Conservation (phyloP, 805 yeast species). For the Scheffersomyces ergatensis region DNA sequence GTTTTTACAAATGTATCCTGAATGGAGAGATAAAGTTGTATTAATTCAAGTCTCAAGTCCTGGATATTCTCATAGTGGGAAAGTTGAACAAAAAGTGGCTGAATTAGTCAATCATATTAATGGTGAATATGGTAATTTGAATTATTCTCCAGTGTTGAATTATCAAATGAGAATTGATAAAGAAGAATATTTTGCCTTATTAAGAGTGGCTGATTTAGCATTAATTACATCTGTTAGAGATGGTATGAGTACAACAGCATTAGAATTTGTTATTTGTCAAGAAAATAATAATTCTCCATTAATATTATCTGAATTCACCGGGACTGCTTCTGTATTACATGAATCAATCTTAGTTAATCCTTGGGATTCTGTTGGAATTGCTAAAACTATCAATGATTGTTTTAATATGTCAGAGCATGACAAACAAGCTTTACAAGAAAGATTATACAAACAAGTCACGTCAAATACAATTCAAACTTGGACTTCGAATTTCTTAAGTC, state of each 20-base stretch:
- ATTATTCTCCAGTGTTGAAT: conserved; percentile 86
- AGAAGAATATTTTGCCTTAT: conserved; percentile 84
- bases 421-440: conserved; percentile 45
- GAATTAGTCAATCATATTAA: conserved; percentile 83
- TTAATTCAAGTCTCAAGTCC: conserved; percentile 91
- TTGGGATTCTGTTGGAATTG: conserved; percentile 94
- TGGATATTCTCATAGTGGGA: conserved; percentile 56
- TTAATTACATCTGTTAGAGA: conserved; percentile 89
- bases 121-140: conserved; percentile 76
- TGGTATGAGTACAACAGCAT: conserved; percentile 93
- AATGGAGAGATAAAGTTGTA: conserved; percentile 84
- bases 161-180: conserved; percentile 86
- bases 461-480: conserved; percentile 76
- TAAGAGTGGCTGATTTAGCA: conserved; percentile 88
- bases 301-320: conserved; percentile 89
- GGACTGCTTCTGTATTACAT: conserved; percentile 68
- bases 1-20: conserved; percentile 87
- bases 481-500: conserved; percentile 62
- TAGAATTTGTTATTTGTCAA: conserved; percentile 89
- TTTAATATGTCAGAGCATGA: conserved; percentile 51
- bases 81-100: conserved; percentile 75
- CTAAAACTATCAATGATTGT: conserved; percentile 74
- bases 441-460: conserved; percentile 62
- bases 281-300: conserved; percentile 71
- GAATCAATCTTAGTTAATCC: conserved; percentile 89